Base-by-base conservation (phyloP, 306 rosid genomes). In the Calophaca sinica region DNA sequence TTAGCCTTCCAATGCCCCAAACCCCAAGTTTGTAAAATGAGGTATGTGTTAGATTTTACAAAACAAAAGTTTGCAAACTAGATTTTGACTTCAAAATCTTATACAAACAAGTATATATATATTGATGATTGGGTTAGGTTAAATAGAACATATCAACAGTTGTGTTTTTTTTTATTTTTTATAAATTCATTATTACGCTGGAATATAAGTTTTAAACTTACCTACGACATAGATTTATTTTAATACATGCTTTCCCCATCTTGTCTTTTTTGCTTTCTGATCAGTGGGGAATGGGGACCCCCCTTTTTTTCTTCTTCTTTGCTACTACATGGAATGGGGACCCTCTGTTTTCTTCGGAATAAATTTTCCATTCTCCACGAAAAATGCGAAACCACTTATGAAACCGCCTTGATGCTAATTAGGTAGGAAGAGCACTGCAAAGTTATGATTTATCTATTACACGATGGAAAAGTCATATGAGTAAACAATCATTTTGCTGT, bases 231-330 rank as follows among this genome's bases (percentile, higher is more conserved):
- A 20, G 26, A 20, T 20, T n/a, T n/a, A n/a, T n/a, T n/a, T n/a
- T n/a, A n/a, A n/a, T 14, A 29, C 2, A 42, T 10, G 44, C 53
- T 42, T 46, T 71, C 20, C 3, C 8, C 42, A 42, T 32, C 57
- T 60, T 70, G 68, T 62, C 26, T 35, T 42, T 63, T 60, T n/a
- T 44, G 32, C 8, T 9, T 63, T 38, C 6, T 20, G 79, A 70
- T 31, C 79, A 74, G 74, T 80, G 79, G 55, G 3, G 31, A 45
- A 3, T 65, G 70, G 57, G 64, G 1, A 41, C 41, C 75, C 52
- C 51, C 31, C 53, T 20, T 20, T 20, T 20, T 20, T 20, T 20
- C 1, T 20, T 20, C 26, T 20, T 20, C 26, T 20, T 20, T 1
- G 0, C 1, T 20, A 1, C 26, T 20, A 20, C 26, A 20, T 20